Base-by-base conservation (phyloP, 2,329 filamentous ascomycete species). In the Pseudopithomyces maydicus region DNA sequence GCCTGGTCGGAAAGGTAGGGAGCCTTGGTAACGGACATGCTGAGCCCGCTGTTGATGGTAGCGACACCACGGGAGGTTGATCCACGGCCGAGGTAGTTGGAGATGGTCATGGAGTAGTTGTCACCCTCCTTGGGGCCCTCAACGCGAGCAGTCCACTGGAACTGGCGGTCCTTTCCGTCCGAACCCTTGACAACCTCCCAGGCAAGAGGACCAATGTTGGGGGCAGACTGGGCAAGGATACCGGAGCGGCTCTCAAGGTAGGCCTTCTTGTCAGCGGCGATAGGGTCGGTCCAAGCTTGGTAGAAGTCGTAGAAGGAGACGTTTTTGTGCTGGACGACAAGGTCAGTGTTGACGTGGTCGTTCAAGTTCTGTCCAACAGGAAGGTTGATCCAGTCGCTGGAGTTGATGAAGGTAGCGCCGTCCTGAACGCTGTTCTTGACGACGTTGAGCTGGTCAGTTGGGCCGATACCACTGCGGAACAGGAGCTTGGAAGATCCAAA, bases 401-500 rank as follows among this genome's bases (percentile, higher is more conserved):
- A 70, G 17, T 75, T 70, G 54, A 81, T 78, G 70, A 81, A 76
- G 15, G 77, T 77, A 6, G 69, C 42, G 6, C 80, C 77, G 58
- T 81, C 80, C 7, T 62, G 55, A 19, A 66, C 72, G 54, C 79
- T 81, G 61, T 69, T 72, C 67, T 79, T 74, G 38, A 82, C 81
- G 22, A 76, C 70, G 42, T 71, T 71, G 44, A 82, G 78, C 68
- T 81, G 78, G 43, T 77, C 77, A 50, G 74, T 73, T 20, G 87
- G 87, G 4, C 88, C 89, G 61, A 90, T 91, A 63, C 89, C 87
- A 76, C 85, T 88, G 66, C 88, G 82, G 74, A 90, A 80, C 2
- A 91, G 81, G 46, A 92, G 78, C 74, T 89, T 89, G 14, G 88
- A 80, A 1, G 87, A 87, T n/a, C 87, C 87, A 59, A 91, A 90